These are phyloP conservation scores for Angomonas ambiguus DNA, from an alignment of 208 protist species.

Conservation along the genomic window DNA sequence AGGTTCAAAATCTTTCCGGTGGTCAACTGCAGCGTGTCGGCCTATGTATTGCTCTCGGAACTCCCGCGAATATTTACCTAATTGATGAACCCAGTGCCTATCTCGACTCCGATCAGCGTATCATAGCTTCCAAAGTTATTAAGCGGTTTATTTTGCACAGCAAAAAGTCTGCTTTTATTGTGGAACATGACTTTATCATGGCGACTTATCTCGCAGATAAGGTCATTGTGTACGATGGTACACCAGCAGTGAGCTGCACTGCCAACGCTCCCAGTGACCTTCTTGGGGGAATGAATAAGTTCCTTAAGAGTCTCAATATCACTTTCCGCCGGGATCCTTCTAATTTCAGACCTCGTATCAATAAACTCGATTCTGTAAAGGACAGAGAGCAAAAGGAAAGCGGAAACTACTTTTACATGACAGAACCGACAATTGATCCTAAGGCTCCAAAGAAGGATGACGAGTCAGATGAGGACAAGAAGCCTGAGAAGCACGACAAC, in stretches of 20 bases:
- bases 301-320: constrained; percentile 96
- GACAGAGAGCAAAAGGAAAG: constrained; percentile 97
- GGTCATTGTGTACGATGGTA: constrained; percentile 99
- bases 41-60: constrained; percentile 97
- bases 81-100: constrained; percentile 99
- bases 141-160: constrained; percentile 99
- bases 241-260: constrained; percentile 92
- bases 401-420: constrained; percentile 99
- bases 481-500: constrained; percentile 21
- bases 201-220: constrained; percentile 99
- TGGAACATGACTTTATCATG: constrained; percentile 99
- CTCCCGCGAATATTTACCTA: constrained; percentile 99
- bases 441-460: constrained; percentile 36
- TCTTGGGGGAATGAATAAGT: constrained; percentile 96
- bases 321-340: constrained; percentile 99
- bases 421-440: constrained; percentile 40
- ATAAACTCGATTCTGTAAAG: constrained; percentile 98
- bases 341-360: constrained; percentile 99
- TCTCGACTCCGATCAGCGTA: constrained; percentile 99
- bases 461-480: constrained; percentile 25
- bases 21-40: constrained; percentile 99
- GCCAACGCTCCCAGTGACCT: constrained; percentile 88
- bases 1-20: constrained; percentile 98
- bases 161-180: constrained; percentile 99
- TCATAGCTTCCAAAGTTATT: constrained; percentile 98